Percentiles rank a stretch among this genome's conserved stretches.
These are phyloP conservation scores for Henckelia pumila DNA, from an alignment of 257 asterid species.

Conservation along the genomic window DNA sequence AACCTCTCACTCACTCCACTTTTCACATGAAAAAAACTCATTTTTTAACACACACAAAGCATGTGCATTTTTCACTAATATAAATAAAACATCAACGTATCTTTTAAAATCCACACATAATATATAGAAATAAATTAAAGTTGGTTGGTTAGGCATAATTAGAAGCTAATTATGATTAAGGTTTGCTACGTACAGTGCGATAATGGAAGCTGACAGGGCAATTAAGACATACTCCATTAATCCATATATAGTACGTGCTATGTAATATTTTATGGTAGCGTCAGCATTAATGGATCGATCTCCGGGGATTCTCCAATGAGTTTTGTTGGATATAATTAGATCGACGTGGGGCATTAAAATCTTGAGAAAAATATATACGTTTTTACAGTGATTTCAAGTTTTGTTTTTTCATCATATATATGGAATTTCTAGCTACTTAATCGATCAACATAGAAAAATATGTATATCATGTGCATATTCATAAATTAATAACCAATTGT, in stretches of 20 bases:
- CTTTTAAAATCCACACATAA: not conserved
- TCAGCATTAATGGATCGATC: not conserved
- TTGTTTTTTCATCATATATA: no score
- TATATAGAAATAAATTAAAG: no score
- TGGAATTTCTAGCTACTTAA: no score
- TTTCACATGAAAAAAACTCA: no score
- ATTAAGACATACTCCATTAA: conserved; percentile 9
- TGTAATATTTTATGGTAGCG: not conserved
- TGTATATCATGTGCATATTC: no score
- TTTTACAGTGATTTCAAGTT: no score
- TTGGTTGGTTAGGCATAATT: not conserved
- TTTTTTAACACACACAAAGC: no score
- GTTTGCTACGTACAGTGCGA: not conserved
- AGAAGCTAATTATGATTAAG: not conserved
- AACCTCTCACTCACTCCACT: no score
- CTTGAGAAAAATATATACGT: not conserved
- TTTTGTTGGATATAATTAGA: conserved; percentile 12
- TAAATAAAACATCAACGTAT: no score
- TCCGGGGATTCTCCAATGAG: conserved; percentile 16
- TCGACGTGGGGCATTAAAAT: conserved; percentile 19
- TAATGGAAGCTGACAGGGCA: conserved; percentile 29
- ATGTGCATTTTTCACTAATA: no score
- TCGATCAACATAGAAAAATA: no score
- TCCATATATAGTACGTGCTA: not conserved
- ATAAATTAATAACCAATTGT: no score